Conservation (phyloP, 495 filamentous ascomycete species). For the Talaromyces thailandensis region DNA sequence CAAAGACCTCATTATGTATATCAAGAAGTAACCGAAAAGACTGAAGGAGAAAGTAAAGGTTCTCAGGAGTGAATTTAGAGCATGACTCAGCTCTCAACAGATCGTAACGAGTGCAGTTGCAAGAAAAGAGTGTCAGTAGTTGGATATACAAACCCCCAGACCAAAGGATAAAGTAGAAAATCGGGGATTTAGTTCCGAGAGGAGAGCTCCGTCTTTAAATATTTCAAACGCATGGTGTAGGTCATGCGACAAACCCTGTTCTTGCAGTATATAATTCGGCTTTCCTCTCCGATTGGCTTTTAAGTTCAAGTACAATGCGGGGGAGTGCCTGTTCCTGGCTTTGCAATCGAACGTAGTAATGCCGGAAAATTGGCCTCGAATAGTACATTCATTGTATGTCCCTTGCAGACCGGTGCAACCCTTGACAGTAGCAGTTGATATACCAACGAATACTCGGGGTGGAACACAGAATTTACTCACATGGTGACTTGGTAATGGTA, state of each 20-base stretch:
- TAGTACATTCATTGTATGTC: not conserved
- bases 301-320: not conserved
- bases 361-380: not conserved
- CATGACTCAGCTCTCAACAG: not conserved
- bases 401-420: not conserved
- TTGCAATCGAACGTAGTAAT: not conserved
- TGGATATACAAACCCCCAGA: not conserved
- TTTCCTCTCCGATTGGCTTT: not conserved
- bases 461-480: not conserved
- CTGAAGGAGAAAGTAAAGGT: not conserved
- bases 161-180: not conserved
- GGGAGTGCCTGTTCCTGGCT: not conserved
- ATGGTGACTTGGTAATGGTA: not conserved
- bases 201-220: not conserved
- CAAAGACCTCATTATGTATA: not conserved
- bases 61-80: not conserved
- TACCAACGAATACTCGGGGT: not conserved
- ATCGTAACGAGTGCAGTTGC: not conserved
- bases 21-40: not conserved
- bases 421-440: not conserved
- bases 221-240: not conserved
- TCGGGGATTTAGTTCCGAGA: not conserved
- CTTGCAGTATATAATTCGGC: not conserved
- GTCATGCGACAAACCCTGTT: not conserved
- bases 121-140: not conserved